Evolutionary conservation across 768 basidiomycete genomes (phyloP).

Genomic region (Tulasnella sp.): DNA sequence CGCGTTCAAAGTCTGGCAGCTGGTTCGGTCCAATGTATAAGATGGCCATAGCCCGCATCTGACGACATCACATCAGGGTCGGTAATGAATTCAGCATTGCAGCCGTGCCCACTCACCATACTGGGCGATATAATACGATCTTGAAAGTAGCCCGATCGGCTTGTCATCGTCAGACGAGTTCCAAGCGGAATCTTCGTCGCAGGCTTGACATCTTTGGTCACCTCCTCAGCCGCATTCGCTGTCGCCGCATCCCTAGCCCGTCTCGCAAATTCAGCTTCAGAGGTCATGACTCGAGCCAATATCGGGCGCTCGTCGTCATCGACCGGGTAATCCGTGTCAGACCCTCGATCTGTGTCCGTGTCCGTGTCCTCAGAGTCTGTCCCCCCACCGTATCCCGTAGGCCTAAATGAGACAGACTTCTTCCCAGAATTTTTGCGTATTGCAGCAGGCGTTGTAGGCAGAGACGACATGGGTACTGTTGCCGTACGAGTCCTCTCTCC

Average conservation of each 20-base stretch:
- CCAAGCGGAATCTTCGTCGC: constrained; percentile 46
- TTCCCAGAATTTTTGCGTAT: neutral
- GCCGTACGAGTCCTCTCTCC: no score
- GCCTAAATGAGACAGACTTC: neutral
- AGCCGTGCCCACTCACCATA: constrained; percentile 54
- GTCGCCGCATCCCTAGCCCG: neutral
- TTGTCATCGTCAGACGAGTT: constrained; percentile 88
- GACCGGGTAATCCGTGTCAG: constrained; percentile 3
- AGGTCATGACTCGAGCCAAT: constrained; percentile 9
- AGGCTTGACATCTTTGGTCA: constrained; percentile 31
- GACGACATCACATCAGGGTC: neutral
- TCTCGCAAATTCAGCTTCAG: constrained; percentile 4
- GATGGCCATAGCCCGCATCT: constrained; percentile 99
- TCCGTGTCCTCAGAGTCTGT: constrained; percentile 3
- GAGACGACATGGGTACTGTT: no score
- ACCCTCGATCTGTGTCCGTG: neutral
- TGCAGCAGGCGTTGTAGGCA: neutral
- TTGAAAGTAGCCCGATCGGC: constrained; percentile 84
- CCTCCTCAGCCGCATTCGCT: constrained; percentile 19
- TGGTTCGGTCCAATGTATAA: constrained; percentile 88
- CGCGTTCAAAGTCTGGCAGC: constrained; percentile 86
- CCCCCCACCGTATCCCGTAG: constrained; percentile 3
- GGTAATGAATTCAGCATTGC: neutral
- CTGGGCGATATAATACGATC: constrained; percentile 88
- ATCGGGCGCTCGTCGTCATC: constrained; percentile 15